These are phyloP conservation scores for Alloascoidea hylecoeti DNA, from an alignment of 805 yeast genomes.

Conservation along the genomic window DNA sequence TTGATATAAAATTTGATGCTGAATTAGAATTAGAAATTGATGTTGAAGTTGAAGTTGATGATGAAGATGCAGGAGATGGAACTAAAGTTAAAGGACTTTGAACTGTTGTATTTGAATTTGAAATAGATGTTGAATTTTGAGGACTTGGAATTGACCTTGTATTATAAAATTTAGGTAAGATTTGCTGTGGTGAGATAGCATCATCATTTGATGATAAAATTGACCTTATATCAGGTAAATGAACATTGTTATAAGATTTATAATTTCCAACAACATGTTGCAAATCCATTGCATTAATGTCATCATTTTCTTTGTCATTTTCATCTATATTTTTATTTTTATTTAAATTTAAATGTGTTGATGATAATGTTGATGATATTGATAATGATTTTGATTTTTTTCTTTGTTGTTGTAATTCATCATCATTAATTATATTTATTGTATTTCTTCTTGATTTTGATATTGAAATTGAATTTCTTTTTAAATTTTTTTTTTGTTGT, in stretches of 20 bases:
- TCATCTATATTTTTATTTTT: background rate
- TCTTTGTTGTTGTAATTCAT: background rate
- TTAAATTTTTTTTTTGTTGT: background rate
- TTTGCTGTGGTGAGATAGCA: background rate
- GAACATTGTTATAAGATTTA: too few relatives aligned
- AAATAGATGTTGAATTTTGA: background rate
- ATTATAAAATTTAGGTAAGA: background rate
- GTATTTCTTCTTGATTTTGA: background rate
- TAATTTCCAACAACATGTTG: too few relatives aligned
- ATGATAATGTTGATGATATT: background rate
- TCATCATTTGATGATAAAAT: background rate
- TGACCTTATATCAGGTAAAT: slow-evolving; percentile 1
- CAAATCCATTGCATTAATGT: background rate
- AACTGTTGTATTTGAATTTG: background rate
- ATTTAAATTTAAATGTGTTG: background rate
- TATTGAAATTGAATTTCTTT: background rate
- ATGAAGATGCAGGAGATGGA: background rate
- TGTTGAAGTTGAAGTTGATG: background rate
- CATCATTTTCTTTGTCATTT: background rate
- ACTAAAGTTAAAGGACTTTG: background rate
- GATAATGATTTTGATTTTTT: background rate
- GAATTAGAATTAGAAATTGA: background rate
- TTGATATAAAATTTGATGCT: background rate
- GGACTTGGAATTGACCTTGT: background rate
- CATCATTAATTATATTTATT: background rate